Conservation (phyloP, 2,329 filamentous ascomycete genomes). For the Dichotomopilus funicola region DNA sequence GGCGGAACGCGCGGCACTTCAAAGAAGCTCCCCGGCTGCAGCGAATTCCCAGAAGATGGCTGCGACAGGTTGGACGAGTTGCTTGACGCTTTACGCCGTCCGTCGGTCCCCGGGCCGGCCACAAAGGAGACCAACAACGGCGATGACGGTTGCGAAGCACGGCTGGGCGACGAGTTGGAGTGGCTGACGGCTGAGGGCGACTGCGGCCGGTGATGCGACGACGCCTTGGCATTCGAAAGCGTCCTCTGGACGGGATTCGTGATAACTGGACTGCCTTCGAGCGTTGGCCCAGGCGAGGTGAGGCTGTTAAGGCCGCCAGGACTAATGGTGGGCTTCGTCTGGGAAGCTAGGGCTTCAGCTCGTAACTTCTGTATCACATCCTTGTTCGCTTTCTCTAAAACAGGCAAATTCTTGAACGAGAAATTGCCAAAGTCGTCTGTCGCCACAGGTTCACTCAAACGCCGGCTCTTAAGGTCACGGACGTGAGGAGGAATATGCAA, state of each 20-base stretch:
- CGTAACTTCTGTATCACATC: constrained; percentile 95
- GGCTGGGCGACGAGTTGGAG: constrained; percentile 77
- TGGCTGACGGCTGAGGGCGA: constrained; percentile 80
- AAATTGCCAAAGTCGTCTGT: constrained; percentile 95
- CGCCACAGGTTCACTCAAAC: constrained; percentile 82
- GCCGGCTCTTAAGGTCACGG: constrained; percentile 77
- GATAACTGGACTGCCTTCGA: constrained; percentile 81
- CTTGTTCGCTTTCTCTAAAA: constrained; percentile 96
- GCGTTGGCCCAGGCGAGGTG: constrained; percentile 57
- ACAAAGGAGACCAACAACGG: constrained; percentile 96
- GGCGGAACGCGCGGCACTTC: constrained; percentile 62
- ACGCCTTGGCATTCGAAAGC: constrained; percentile 72
- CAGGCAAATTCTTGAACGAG: constrained; percentile 93
- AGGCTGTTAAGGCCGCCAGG: constrained; percentile 37
- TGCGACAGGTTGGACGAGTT: constrained; percentile 80
- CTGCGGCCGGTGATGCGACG: constrained; percentile 59
- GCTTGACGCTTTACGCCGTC: constrained; percentile 82
- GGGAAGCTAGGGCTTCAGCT: constrained; percentile 73
- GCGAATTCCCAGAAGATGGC: constrained; percentile 54
- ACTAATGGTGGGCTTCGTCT: constrained; percentile 46
- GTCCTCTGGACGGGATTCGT: constrained; percentile 75
- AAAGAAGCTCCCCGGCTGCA: constrained; percentile 65
- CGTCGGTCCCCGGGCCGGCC: constrained; percentile 70
- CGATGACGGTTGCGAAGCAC: constrained; percentile 72
- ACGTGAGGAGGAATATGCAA: constrained; percentile 95